phyloP scores from a whole-genome alignment of 805 yeast genomes.

The Candida mattraensis region DNA sequence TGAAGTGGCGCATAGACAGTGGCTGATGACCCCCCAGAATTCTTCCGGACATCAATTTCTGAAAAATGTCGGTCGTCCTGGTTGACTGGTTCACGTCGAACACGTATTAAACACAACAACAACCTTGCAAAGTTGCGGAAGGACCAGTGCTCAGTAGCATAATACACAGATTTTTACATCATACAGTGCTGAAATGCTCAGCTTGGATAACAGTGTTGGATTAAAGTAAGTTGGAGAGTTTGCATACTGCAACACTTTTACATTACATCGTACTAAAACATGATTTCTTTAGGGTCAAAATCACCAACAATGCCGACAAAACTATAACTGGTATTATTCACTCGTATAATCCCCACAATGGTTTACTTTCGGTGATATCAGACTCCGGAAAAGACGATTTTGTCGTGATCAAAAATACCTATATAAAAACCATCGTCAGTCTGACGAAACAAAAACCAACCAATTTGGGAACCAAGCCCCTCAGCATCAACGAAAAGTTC shows the following conservation, averaged over 20 bases:
- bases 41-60: too few species aligned
- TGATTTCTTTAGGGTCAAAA: conserved; percentile 45
- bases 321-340: conserved; percentile 61
- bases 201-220: conserved; percentile 35
- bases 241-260: too few species aligned
- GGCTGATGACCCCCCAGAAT: too few species aligned
- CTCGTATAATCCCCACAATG: conserved; percentile 53
- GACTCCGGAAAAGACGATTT: conserved; percentile 35
- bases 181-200: conserved; percentile 27
- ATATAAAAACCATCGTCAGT: conserved; percentile 51
- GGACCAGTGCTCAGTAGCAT: too few species aligned
- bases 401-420: conserved; percentile 55
- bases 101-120: too few species aligned
- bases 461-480: conserved; percentile 4
- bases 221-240: conserved; percentile 37
- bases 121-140: too few species aligned
- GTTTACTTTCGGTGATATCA: conserved; percentile 40
- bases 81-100: too few species aligned
- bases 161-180: too few species aligned
- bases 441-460: conserved; percentile 39
- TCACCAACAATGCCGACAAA: conserved; percentile 59
- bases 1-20: too few species aligned
- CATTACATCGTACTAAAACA: conserved; percentile 5
- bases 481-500: conserved; percentile 25
- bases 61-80: too few species aligned